phyloP scores from a whole-genome alignment of 2,329 filamentous ascomycete genomes.

The Fusarium sp. region DNA sequence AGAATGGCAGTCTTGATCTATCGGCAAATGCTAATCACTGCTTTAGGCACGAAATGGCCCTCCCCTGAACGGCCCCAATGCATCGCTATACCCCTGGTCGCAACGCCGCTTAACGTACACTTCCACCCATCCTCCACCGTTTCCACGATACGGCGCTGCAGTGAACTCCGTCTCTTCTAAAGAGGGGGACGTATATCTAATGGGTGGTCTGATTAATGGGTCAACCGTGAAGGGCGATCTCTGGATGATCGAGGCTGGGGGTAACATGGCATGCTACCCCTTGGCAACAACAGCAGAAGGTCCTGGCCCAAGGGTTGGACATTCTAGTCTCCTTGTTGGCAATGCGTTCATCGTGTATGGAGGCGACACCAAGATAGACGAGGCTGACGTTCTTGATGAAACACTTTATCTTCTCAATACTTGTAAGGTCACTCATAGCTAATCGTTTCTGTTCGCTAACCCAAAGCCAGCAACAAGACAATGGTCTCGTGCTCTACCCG shows the following conservation, averaged over 20 bases:
- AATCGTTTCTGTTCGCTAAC: slow-evolving; percentile 35
- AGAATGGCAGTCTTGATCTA: background rate
- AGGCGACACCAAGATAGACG: slow-evolving; percentile 97
- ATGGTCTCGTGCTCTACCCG: slow-evolving; percentile 94
- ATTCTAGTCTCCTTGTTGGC: slow-evolving; percentile 92
- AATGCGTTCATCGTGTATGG: slow-evolving; percentile 99
- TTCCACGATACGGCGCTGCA: slow-evolving; percentile 95
- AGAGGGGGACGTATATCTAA: slow-evolving; percentile 96
- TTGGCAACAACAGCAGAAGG: slow-evolving; percentile 93
- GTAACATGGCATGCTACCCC: slow-evolving; percentile 90
- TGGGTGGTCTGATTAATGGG: slow-evolving; percentile 96
- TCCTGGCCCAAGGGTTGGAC: slow-evolving; percentile 93
- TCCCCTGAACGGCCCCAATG: slow-evolving; percentile 70
- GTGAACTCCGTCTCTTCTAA: slow-evolving; percentile 94
- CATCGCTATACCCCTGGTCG: slow-evolving; percentile 95
- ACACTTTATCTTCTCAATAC: slow-evolving; percentile 97
- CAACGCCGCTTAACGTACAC: slow-evolving; percentile 90
- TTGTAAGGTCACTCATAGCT: slow-evolving; percentile 71
- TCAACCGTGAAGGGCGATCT: slow-evolving; percentile 96
- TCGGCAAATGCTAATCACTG: slow-evolving; percentile 25
- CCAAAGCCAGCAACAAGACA: slow-evolving; percentile 83
- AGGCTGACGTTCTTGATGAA: slow-evolving; percentile 91
- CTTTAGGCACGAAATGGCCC: slow-evolving; percentile 68
- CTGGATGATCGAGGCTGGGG: slow-evolving; percentile 96
- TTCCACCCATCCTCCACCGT: slow-evolving; percentile 84